Evolutionary conservation across 179 eudicot species (phyloP), one percentile per base, ranked within the genome.

Genomic region (Kewa caespitosa): DNA sequence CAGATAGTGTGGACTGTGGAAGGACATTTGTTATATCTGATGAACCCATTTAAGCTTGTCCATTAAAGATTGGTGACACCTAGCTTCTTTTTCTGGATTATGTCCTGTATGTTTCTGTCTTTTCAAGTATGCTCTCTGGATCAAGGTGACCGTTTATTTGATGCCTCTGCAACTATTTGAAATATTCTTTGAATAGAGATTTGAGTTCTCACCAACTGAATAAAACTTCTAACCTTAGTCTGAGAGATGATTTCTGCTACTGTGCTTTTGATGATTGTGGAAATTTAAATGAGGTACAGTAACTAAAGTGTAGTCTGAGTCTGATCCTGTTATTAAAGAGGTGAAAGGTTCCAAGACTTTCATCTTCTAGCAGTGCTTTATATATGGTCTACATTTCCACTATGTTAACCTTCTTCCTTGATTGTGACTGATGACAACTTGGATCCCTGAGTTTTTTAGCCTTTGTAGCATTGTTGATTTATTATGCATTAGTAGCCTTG

Each of bases 201-300:
- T 23, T 2, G 36, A 20, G n/a, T 65, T 25, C 20, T 41, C 8
- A 31, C 63, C 37, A 34, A 41, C 39, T 33, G 43, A 41, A 13
- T 32, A 50, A n/a, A 62, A 15, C 46, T 33, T n/a, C 15, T 30
- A 46, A 37, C 23, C n/a, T 63, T 39, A 30, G 6, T 42, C 14
- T 39, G 20, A 39, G 34, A 39, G 28, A 39, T 48, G 30, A 48
- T 10, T 50, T 34, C 39, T 70, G 13, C 61, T 33, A 15, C 15
- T 46, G 28, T 69, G 31, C 32, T 46, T 65, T 65, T 64, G 68
- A 70, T 70, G 42, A 22, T 70, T 50, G 8, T 33, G 42, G 46
- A 65, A 11, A 48, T 28, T 4, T 17, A 17, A 27, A 33, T 12
- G n/a, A 69, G 43, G 57, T 28, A 38, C 33, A 67, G 30, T 27